Conservation (phyloP, 2,329 filamentous ascomycete genomes). For the Paraconiothyrium sp. region DNA sequence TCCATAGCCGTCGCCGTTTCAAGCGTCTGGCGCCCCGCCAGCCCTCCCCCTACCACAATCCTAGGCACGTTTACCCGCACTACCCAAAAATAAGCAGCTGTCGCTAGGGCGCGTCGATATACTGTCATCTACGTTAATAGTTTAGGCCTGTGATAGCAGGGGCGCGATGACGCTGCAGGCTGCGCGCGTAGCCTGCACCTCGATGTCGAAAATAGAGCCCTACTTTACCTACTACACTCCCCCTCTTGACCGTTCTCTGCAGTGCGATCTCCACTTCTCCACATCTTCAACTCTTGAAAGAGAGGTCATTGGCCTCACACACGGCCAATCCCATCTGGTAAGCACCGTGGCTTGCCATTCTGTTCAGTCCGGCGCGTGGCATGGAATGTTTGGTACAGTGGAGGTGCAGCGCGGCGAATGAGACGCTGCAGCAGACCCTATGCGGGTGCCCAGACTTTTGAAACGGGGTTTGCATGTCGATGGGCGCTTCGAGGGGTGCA, state of each 20-base stretch:
- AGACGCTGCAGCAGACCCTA: conserved; percentile 20
- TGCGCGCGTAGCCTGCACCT: conserved; percentile 42
- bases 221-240: conserved; percentile 11
- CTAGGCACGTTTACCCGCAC: conserved; percentile 22
- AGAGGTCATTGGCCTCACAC: conserved; percentile 17
- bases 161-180: conserved; percentile 20
- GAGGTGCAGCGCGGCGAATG: conserved; percentile 25
- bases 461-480: conserved; percentile 33
- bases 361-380: conserved; percentile 19
- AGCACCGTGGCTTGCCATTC: conserved; percentile 32
- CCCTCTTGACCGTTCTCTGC: not conserved
- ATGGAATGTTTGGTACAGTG: conserved; percentile 13
- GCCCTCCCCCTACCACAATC: conserved; percentile 13
- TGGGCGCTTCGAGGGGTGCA: conserved; percentile 37
- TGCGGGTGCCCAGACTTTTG: conserved; percentile 30
- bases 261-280: conserved; percentile 19
- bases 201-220: conserved; percentile 20
- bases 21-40: conserved; percentile 20
- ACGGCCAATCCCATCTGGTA: conserved; percentile 24
- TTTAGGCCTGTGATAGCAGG: conserved; percentile 20
- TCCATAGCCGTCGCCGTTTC: conserved; percentile 44
- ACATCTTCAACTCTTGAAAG: conserved; percentile 10
- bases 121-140: not conserved
- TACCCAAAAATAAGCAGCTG: conserved; percentile 30
- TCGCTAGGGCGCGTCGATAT: conserved; percentile 5